Evolutionary conservation across 2,329 filamentous ascomycete genomes (phyloP).

Genomic region (Sporothrix protearum): DNA sequence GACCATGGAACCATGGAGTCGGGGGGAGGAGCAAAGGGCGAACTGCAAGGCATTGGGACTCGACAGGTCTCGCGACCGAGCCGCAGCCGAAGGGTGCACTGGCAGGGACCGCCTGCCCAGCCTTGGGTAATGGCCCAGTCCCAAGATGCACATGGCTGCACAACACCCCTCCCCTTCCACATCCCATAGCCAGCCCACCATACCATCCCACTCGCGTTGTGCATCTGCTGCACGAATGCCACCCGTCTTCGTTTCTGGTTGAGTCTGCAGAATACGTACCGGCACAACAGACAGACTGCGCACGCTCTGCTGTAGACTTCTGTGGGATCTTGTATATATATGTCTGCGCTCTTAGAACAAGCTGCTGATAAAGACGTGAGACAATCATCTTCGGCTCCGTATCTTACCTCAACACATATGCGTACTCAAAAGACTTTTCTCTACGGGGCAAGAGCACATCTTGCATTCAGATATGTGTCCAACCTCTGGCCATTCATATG

Average conservation of each 20-base stretch:
- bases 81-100: not conserved
- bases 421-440: not conserved
- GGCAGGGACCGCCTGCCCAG: not conserved
- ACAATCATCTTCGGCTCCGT: not conserved
- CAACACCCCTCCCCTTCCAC: constrained; percentile 1
- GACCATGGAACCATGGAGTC: constrained; percentile 14
- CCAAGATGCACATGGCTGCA: constrained; percentile 6
- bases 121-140: not conserved
- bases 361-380: not conserved
- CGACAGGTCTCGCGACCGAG: not conserved
- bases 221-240: not conserved
- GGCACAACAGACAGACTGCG: not conserved
- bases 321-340: not conserved
- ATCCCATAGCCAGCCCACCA: not conserved
- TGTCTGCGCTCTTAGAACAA: not conserved
- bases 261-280: not conserved
- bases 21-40: not conserved
- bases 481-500: not conserved
- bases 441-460: not conserved
- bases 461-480: not conserved
- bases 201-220: not conserved
- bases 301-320: not conserved
- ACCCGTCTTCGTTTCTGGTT: not conserved
- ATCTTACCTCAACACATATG: not conserved
- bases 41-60: not conserved